Evolutionary conservation across 2,329 filamentous ascomycete genomes (phyloP), one percentile per base, ranked within the genome.

Genomic region (Ascochyta pisi): DNA sequence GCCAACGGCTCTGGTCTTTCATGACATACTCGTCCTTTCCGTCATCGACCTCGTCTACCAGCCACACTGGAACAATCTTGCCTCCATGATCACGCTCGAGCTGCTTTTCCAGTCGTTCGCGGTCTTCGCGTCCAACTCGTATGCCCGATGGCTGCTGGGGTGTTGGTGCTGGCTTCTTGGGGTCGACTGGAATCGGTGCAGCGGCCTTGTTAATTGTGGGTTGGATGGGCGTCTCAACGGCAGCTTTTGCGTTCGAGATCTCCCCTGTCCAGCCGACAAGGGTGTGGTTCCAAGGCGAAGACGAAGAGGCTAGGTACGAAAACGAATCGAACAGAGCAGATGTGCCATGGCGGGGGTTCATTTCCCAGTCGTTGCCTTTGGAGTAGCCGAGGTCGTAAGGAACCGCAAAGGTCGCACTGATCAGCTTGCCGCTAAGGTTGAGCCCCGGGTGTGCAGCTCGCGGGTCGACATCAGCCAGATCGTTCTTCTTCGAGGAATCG

Each of bases 201-300:
- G 92, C 91, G 19, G 90, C 87, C 57, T 89, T 88, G 72, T 89
- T 95, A 81, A 78, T 19, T 75, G 64, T 81, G 74, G n/a, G 82
- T 76, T 8, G 83, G 80, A 10, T 81, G 79, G 60, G 79, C 65
- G 47, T 39, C 24, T 62, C 66, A 13, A 67, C 68, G 16, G 58
- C 58, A 50, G 64, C 61, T 35, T 61, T 59, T 16, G 73, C 70
- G 23, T 73, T 71, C n/a, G 76, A 63, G 35, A 82, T 79, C 58
- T 98, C 94, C 55, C 94, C 94, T 3, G 94, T 96, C 94, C 94
- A 98, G 41, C 92, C 93, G 49, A 98, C 90, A 6, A 97, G 84
- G 0, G 89, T 95, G 78, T 97, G 94, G 67, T 92, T 91, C 93
- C 93, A 98, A 19, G 89, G 87, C 2, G 89, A 88, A 39, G 89